phyloP scores from a whole-genome alignment of 2,329 filamentous ascomycete genomes.

The Epichloe sp. region DNA sequence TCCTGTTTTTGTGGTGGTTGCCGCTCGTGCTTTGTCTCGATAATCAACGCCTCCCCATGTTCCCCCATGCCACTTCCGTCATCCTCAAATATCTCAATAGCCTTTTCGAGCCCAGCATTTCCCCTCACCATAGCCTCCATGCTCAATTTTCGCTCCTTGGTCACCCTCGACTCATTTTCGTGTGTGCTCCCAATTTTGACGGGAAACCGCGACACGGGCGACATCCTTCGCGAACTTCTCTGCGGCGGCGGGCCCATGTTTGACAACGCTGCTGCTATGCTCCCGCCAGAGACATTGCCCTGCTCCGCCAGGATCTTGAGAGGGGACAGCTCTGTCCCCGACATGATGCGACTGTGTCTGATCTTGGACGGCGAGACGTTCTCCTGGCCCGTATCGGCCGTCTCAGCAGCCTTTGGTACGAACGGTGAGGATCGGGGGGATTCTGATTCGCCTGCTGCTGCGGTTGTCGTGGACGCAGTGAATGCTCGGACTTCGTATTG shows the following conservation, averaged over 20 bases:
- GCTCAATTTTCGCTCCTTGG: conserved; percentile 27
- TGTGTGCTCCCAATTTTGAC: conserved; percentile 36
- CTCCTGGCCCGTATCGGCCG: conserved; percentile 25
- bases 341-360: conserved; percentile 42
- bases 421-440: conserved; percentile 15
- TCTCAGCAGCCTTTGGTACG: conserved; percentile 19
- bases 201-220: conserved; percentile 46
- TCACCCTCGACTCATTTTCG: conserved; percentile 9
- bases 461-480: conserved; percentile 7
- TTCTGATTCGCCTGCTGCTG: not conserved
- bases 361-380: conserved; percentile 34
- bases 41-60: conserved; percentile 15
- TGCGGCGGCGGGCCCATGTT: conserved; percentile 12
- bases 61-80: conserved; percentile 21
- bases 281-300: conserved; percentile 11
- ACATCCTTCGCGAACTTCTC: conserved; percentile 33
- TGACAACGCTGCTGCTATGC: conserved; percentile 3
- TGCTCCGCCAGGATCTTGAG: conserved; percentile 39
- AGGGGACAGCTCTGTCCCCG: conserved; percentile 43
- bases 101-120: conserved; percentile 42
- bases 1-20: conserved; percentile 4
- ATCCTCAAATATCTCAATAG: conserved; percentile 52
- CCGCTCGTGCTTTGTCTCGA: conserved; percentile 16
- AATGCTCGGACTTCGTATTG: conserved; percentile 22
- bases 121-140: conserved; percentile 41